Percentiles rank a stretch among this genome's conserved stretches.
Evolutionary conservation across 2,329 filamentous ascomycete species (phyloP).

Genomic region (Colletotrichum brevisporum): DNA sequence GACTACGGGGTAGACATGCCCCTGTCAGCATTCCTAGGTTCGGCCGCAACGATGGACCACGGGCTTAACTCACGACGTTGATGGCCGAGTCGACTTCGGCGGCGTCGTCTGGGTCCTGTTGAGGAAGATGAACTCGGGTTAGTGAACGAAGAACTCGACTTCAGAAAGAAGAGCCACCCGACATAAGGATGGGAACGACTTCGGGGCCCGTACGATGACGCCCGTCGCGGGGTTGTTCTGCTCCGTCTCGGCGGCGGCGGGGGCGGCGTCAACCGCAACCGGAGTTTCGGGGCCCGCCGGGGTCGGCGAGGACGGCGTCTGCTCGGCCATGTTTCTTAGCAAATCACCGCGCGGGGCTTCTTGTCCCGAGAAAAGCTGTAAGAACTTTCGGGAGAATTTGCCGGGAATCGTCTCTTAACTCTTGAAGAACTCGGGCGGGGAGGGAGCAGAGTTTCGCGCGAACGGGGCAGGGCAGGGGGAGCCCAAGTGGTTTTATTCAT

Average conservation of each 20-base stretch:
- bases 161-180: too few species aligned
- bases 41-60: too few species aligned
- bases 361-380: too few species aligned
- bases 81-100: conserved; percentile 26
- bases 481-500: too few species aligned
- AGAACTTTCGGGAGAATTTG: too few species aligned
- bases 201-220: conserved; percentile 27
- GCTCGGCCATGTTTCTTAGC: conserved; percentile 4
- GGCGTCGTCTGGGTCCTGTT: conserved; percentile 23
- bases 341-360: not conserved
- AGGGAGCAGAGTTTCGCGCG: too few species aligned
- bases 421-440: too few species aligned
- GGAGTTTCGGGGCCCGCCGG: not conserved
- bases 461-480: too few species aligned
- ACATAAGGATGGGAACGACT: too few species aligned
- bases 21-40: not conserved
- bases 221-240: conserved; percentile 31
- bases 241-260: conserved; percentile 2
- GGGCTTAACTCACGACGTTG: conserved; percentile 20
- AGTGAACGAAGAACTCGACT: not conserved
- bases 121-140: not conserved
- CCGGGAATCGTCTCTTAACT: too few species aligned
- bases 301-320: conserved; percentile 6
- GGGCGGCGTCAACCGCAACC: not conserved
- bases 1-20: not conserved